Conservation (phyloP, 441 rosid genomes). For the Adansonia grandidieri region DNA sequence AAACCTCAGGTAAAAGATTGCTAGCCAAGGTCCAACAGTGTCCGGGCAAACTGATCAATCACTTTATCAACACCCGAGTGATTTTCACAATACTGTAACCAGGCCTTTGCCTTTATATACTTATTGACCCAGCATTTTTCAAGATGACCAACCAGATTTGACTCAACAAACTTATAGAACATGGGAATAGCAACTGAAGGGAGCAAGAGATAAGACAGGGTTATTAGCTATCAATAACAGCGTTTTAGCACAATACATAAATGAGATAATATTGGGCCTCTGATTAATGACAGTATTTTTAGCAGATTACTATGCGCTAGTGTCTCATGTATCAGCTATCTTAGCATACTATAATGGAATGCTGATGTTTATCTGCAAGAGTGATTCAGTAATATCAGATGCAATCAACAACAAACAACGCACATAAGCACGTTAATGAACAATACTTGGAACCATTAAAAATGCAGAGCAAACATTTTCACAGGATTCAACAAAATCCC, state of each 20-base stretch:
- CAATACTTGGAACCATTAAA: background rate
- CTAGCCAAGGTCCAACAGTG: background rate
- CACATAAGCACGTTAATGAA: background rate
- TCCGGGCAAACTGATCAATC: background rate
- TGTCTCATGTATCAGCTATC: background rate
- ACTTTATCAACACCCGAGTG: conserved; percentile 1
- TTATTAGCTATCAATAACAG: background rate
- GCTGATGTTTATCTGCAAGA: background rate
- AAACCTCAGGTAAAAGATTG: conserved; percentile 7
- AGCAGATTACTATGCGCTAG: background rate
- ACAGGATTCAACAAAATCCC: background rate
- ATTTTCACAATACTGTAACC: no score
- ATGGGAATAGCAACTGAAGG: conserved; percentile 5
- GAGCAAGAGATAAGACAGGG: background rate
- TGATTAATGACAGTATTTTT: background rate
- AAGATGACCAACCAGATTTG: background rate
- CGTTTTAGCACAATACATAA: background rate
- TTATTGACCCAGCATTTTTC: background rate
- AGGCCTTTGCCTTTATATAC: background rate
- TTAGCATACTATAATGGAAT: background rate
- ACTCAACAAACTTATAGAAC: background rate
- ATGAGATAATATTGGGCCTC: background rate
- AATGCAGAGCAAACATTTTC: conserved; percentile 2
- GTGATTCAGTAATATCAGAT: background rate
- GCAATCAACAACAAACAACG: background rate